Conservation (phyloP, 2,329 filamentous ascomycete species). For the Escovopsis sp. region DNA sequence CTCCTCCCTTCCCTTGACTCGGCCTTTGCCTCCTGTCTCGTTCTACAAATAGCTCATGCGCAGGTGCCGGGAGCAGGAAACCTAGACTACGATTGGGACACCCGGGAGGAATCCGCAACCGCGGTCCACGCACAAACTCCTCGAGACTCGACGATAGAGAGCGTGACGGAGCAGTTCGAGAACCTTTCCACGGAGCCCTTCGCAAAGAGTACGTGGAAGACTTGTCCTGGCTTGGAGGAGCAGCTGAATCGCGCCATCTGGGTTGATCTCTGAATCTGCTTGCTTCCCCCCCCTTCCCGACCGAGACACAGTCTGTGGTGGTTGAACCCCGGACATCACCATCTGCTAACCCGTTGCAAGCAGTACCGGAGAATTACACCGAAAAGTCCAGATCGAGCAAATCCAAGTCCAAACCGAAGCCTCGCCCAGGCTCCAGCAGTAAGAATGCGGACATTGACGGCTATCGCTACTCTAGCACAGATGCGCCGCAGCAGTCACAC, state of each 20-base stretch:
- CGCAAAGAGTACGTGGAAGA: conserved; percentile 5
- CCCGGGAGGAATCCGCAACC: conserved; percentile 1
- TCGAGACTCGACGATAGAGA: conserved; percentile 5
- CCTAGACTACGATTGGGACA: conserved; percentile 10
- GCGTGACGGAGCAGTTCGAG: conserved; percentile 4
- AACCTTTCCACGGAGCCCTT: conserved; percentile 3
- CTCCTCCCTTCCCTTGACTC: no score
- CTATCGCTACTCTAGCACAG: conserved; percentile 3
- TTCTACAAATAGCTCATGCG: conserved; percentile 2
- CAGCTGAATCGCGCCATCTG: no score
- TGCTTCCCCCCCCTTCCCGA: background rate
- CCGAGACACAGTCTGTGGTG: background rate
- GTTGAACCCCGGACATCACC: background rate
- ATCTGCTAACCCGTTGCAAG: conserved; percentile 1
- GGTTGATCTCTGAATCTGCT: no score
- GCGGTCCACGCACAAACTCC: conserved; percentile 6
- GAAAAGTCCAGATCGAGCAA: conserved; percentile 4
- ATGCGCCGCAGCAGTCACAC: conserved; percentile 3
- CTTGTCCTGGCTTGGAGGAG: no score
- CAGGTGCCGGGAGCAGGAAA: conserved; percentile 6
- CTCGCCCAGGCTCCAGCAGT: conserved; percentile 4
- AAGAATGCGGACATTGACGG: conserved; percentile 2
- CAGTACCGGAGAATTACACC: conserved; percentile 4
- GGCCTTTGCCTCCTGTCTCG: conserved; percentile 1
- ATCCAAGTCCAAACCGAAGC: conserved; percentile 6